phyloP scores from a whole-genome alignment of 495 filamentous ascomycete genomes.

The Penicillium alfredii region DNA sequence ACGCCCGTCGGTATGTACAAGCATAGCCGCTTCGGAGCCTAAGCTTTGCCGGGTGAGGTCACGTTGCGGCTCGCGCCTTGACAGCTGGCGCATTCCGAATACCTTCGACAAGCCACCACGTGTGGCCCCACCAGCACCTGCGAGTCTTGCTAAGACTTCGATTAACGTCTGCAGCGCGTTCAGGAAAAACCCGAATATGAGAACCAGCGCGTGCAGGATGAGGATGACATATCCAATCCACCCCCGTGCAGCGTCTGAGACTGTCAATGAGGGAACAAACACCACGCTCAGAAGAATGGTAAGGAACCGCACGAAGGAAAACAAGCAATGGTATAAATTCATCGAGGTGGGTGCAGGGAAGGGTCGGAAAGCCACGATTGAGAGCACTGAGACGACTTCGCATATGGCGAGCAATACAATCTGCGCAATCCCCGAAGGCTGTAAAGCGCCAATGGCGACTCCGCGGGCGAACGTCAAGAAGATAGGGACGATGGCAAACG shows the following conservation, averaged over 20 bases:
- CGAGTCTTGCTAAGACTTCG: conserved; percentile 74
- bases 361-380: conserved; percentile 81
- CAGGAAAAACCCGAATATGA: conserved; percentile 90
- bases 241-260: conserved; percentile 70
- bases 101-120: conserved; percentile 87
- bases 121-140: conserved; percentile 74
- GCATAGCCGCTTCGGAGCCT: conserved; percentile 73
- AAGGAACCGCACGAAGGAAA: conserved; percentile 69
- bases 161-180: conserved; percentile 86
- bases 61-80: conserved; percentile 61
- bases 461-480: conserved; percentile 79
- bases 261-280: conserved; percentile 75
- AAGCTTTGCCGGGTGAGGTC: conserved; percentile 65
- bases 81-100: conserved; percentile 89
- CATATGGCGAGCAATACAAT: conserved; percentile 87
- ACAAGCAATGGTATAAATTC: conserved; percentile 89
- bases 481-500: conserved; percentile 81
- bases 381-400: conserved; percentile 85
- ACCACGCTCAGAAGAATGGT: conserved; percentile 78
- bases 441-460: conserved; percentile 83
- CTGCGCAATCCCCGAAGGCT: conserved; percentile 89
- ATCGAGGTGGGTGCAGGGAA: conserved; percentile 93
- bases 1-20: conserved; percentile 55
- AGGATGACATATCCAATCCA: conserved; percentile 96
- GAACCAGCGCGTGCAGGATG: conserved; percentile 74